Base-by-base conservation (phyloP, 148 eudicot genomes). In the Linanthus parryae region DNA sequence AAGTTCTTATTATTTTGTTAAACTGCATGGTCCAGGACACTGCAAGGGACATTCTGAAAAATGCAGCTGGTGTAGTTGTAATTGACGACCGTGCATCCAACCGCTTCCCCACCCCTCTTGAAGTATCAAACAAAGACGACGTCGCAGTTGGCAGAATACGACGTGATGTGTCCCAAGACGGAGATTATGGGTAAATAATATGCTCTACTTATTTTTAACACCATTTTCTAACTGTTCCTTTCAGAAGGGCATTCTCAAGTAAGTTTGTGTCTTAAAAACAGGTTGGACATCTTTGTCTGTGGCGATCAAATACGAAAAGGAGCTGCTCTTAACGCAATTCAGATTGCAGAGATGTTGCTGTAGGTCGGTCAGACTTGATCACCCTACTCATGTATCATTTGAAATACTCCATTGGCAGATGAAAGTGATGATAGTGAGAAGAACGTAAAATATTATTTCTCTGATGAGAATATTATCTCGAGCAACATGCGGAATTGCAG, bases 231-330 rank as follows among this genome's bases (percentile, higher is more conserved):
- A n/a, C n/a, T n/a, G n/a, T n/a, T n/a, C n/a, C n/a, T n/a, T n/a
- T n/a, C n/a, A n/a, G n/a, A n/a, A n/a, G n/a, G n/a, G n/a, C n/a
- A n/a, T n/a, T n/a, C n/a, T n/a, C n/a, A n/a, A n/a, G n/a, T n/a
- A n/a, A n/a, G n/a, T n/a, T n/a, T n/a, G n/a, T n/a, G n/a, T n/a
- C n/a, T n/a, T n/a, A n/a, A n/a, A n/a, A 48, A 56, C 78, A 94
- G 96, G 70, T 69, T 94, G 85, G 99, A 94, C 64, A 77, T 88
- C 15, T 88, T 94, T 76, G 95, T 84, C 38, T 94, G 99, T 59
- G 94, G 97, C 56, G 97, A 88, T 79, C 99, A 94, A 74, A 94
- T 94, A 66, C 84, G 95, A 59, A 91, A 91, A 69, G 96, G 96
- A 59, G 96, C 96, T 23, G 96, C 90, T 39, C 96, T 92, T 16